phyloP scores from a whole-genome alignment of 2,329 filamentous ascomycete genomes.

The Apiospora aurea region DNA sequence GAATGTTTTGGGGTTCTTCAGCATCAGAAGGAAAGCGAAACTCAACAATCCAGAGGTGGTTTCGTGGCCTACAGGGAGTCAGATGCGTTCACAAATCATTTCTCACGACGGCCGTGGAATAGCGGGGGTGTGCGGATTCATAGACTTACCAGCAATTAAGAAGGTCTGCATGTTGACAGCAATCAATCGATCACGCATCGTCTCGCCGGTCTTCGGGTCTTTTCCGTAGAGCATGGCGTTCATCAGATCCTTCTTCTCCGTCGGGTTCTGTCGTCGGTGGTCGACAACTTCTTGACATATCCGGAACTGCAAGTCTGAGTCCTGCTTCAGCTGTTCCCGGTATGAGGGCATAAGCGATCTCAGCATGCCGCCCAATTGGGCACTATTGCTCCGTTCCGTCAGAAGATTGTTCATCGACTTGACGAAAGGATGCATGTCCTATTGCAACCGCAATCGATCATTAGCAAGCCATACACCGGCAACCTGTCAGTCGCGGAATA shows the following conservation, averaged over 20 bases:
- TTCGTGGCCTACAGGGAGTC: constrained; percentile 72
- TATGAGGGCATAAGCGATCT: constrained; percentile 32
- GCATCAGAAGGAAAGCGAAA: constrained; percentile 69
- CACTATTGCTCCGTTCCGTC: constrained; percentile 49
- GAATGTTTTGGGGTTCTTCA: constrained; percentile 68
- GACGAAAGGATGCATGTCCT: constrained; percentile 62
- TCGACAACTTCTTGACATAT: constrained; percentile 54
- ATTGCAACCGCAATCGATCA: neutral
- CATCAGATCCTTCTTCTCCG: constrained; percentile 57
- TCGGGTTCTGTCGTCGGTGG: constrained; percentile 50
- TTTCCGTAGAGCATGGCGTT: constrained; percentile 59
- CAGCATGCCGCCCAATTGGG: constrained; percentile 32
- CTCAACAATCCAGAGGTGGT: constrained; percentile 73
- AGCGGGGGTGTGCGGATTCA: neutral
- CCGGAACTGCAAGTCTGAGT: constrained; percentile 50
- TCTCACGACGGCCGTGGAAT: neutral
- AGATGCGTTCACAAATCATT: constrained; percentile 4
- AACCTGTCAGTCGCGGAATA: neutral
- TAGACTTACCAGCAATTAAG: constrained; percentile 52
- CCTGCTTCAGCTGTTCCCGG: constrained; percentile 36
- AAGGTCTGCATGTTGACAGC: constrained; percentile 62
- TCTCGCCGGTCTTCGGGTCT: constrained; percentile 58
- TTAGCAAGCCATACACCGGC: neutral
- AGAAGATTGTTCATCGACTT: constrained; percentile 59
- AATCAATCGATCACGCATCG: constrained; percentile 53